These are phyloP conservation scores for Podospora pseudopauciseta DNA, from an alignment of 495 filamentous ascomycete species.

Conservation along the genomic window DNA sequence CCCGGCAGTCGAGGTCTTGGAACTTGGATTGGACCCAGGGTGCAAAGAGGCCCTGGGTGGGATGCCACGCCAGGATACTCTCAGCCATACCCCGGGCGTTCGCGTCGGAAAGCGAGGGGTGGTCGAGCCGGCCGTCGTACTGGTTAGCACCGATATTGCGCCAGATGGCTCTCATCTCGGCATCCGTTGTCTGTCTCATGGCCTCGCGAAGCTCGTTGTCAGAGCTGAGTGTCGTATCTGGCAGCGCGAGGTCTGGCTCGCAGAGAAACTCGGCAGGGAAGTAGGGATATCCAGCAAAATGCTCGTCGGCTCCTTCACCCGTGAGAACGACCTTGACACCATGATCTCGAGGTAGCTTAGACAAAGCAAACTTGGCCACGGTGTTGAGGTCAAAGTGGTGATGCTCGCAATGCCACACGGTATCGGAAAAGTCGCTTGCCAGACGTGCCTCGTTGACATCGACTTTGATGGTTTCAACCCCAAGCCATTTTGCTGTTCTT, in stretches of 20 bases:
- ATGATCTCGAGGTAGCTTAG: conserved; percentile 37
- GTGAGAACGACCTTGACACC: conserved; percentile 52
- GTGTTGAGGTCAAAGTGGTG: conserved; percentile 46
- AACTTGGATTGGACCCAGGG: too few species aligned
- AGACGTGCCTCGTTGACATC: conserved; percentile 45
- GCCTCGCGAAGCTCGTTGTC: too few species aligned
- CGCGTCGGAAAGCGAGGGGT: too few species aligned
- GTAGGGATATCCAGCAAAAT: conserved; percentile 49
- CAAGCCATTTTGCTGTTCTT: conserved; percentile 49
- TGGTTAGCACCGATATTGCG: too few species aligned
- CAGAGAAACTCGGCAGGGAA: conserved; percentile 38
- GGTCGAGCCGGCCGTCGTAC: too few species aligned
- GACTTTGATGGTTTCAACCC: conserved; percentile 43
- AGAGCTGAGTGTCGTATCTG: too few species aligned
- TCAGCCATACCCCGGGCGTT: too few species aligned
- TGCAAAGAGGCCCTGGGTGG: too few species aligned
- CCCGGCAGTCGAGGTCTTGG: too few species aligned
- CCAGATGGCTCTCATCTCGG: too few species aligned
- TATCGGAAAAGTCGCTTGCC: conserved; percentile 46
- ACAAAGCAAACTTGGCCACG: conserved; percentile 46
- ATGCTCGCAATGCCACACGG: conserved; percentile 48
- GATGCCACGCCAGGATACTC: too few species aligned
- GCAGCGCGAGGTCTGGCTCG: conserved; percentile 37
- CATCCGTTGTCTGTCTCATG: too few species aligned
- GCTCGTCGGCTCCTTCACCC: conserved; percentile 53